These are phyloP conservation scores for Purpureocillium takamizusanense DNA, from an alignment of 2,329 filamentous ascomycete genomes.

Conservation along the genomic window DNA sequence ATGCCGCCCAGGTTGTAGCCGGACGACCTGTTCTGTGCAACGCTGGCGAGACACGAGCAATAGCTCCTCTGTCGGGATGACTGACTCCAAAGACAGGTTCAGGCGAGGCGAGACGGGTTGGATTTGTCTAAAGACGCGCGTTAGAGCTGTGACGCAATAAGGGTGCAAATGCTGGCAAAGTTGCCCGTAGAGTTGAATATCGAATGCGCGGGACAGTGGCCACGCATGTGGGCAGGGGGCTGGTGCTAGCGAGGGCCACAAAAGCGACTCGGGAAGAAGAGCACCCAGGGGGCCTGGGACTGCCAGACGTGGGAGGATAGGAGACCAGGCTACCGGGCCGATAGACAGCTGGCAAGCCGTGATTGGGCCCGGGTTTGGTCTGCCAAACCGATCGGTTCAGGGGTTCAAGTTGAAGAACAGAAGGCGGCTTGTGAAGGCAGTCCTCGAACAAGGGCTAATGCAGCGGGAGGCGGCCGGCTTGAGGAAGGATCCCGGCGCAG, in stretches of 20 bases:
- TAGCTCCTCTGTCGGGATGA: no score
- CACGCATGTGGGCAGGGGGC: no score
- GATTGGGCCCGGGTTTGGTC: slow-evolving; percentile 17
- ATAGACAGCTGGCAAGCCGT: slow-evolving; percentile 25
- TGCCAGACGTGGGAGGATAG: background rate
- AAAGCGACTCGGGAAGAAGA: no score
- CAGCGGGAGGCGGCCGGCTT: background rate
- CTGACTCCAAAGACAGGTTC: background rate
- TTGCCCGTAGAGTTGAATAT: no score
- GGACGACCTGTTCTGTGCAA: slow-evolving; percentile 1
- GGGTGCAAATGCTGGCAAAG: no score
- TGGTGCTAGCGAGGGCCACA: no score
- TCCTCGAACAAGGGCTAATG: background rate
- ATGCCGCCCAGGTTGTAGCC: slow-evolving; percentile 37
- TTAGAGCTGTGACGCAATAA: no score
- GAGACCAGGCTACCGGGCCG: background rate
- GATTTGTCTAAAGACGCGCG: no score
- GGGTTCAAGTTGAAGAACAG: slow-evolving; percentile 1
- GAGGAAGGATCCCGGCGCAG: no score
- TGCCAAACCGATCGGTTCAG: background rate
- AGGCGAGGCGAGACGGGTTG: background rate
- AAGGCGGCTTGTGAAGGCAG: background rate
- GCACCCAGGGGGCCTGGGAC: background rate
- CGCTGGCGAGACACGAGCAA: no score
- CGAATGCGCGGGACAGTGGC: no score